phyloP scores from a whole-genome alignment of 2,329 filamentous ascomycete species.

The Fusarium circinatum region DNA sequence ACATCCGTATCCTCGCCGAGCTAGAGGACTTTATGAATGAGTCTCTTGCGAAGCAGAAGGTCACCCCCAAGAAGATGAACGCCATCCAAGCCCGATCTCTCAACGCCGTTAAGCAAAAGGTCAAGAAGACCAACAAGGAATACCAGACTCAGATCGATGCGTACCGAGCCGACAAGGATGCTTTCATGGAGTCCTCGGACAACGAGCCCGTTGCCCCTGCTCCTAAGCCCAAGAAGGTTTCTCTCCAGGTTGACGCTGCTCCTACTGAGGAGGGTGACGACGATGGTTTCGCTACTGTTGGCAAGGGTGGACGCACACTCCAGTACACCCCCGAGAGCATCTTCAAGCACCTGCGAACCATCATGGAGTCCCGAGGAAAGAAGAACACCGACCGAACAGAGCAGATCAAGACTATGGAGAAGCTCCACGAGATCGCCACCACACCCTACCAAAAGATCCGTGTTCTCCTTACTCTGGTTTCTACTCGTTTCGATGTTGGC shows the following conservation, averaged over 20 bases:
- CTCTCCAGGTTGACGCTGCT: constrained; percentile 57
- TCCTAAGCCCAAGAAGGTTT: constrained; percentile 57
- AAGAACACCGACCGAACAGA: constrained; percentile 97
- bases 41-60: constrained; percentile 93
- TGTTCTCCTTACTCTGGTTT: constrained; percentile 89
- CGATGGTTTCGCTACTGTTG: constrained; percentile 89
- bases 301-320: constrained; percentile 86
- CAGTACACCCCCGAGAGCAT: constrained; percentile 98
- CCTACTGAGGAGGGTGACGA: constrained; percentile 72
- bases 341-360: constrained; percentile 92
- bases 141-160: constrained; percentile 87
- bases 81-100: constrained; percentile 92
- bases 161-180: constrained; percentile 86
- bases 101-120: constrained; percentile 97
- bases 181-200: constrained; percentile 87
- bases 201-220: constrained; percentile 67
- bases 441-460: constrained; percentile 95
- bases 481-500: constrained; percentile 92
- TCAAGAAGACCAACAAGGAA: constrained; percentile 99
- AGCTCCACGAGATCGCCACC: constrained; percentile 86
- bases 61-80: constrained; percentile 98
- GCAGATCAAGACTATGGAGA: constrained; percentile 98
- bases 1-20: constrained; percentile 92
- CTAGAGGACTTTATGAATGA: constrained; percentile 96
- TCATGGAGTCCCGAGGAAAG: constrained; percentile 95